phyloP scores from a whole-genome alignment of 2,329 filamentous ascomycete genomes.

The Xylariaceae sp. region DNA sequence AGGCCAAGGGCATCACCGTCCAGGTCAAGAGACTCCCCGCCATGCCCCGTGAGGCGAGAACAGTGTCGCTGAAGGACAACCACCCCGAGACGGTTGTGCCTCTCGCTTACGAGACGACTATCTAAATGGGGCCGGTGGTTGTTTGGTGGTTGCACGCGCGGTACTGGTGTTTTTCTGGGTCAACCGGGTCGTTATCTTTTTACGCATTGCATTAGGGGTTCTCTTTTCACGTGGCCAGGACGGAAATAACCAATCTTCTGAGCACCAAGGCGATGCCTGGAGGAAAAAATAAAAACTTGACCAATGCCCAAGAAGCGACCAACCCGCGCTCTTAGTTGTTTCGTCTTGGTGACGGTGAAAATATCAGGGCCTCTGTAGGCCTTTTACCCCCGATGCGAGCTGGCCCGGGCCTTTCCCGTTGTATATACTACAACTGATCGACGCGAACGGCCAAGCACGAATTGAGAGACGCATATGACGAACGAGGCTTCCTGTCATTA shows the following conservation, averaged over 20 bases:
- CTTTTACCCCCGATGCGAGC: not conserved
- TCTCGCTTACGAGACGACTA: conserved; percentile 96
- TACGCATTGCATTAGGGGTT: conserved; percentile 29
- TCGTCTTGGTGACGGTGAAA: conserved; percentile 3
- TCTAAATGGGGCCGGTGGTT: conserved; percentile 50
- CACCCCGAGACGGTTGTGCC: conserved; percentile 86
- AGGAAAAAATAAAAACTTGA: conserved; percentile 26
- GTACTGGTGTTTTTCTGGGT: conserved; percentile 26
- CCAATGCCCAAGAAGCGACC: conserved; percentile 25
- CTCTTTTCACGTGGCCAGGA: conserved; percentile 23
- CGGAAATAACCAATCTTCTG: conserved; percentile 23
- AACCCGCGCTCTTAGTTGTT: conserved; percentile 1
- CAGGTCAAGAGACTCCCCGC: conserved; percentile 88
- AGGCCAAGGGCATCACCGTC: conserved; percentile 79
- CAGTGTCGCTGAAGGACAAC: conserved; percentile 74
- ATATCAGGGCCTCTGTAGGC: not conserved
- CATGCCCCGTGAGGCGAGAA: conserved; percentile 73
- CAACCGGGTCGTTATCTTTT: conserved; percentile 30
- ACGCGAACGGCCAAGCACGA: too few relatives aligned
- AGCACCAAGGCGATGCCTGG: conserved; percentile 24
- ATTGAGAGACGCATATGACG: too few relatives aligned
- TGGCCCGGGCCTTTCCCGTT: not conserved
- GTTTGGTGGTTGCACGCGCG: conserved; percentile 12
- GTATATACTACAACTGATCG: not conserved
- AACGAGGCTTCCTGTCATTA: too few relatives aligned